phyloP scores from a whole-genome alignment of 768 basidiomycete species.

The Steccherinum ochraceum region DNA sequence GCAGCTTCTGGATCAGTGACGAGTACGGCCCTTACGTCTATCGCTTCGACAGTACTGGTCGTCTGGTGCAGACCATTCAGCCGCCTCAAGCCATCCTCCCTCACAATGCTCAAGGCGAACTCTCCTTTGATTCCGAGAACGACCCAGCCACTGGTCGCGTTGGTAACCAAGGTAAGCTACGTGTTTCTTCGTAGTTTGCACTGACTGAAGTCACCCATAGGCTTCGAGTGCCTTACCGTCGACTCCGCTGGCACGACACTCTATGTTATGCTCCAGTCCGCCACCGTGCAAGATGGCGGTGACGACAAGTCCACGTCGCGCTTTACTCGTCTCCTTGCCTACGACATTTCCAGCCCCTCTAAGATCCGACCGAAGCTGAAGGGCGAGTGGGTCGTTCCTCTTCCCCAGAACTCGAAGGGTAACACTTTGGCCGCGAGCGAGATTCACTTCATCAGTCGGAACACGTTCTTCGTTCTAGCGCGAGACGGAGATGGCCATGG shows the following conservation, averaged over 20 bases:
- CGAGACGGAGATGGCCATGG: constrained; percentile 59
- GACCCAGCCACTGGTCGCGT: constrained; percentile 48
- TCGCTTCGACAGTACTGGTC: constrained; percentile 38
- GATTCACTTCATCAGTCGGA: constrained; percentile 45
- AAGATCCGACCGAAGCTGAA: constrained; percentile 30
- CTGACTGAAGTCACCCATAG: constrained; percentile 19
- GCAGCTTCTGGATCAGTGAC: constrained; percentile 58
- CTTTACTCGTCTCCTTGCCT: constrained; percentile 52
- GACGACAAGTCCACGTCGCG: constrained; percentile 37
- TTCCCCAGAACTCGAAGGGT: constrained; percentile 44
- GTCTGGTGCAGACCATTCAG: constrained; percentile 49
- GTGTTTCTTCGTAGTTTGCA: not conserved
- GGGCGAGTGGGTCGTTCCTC: constrained; percentile 56
- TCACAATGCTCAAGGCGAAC: constrained; percentile 29
- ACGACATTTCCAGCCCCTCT: constrained; percentile 35
- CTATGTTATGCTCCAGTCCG: constrained; percentile 59
- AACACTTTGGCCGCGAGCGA: constrained; percentile 51
- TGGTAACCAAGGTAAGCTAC: constrained; percentile 45
- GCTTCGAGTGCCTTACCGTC: constrained; percentile 55
- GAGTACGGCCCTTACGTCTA: constrained; percentile 69
- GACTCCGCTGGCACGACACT: constrained; percentile 41
- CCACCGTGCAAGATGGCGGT: constrained; percentile 58
- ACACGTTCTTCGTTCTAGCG: constrained; percentile 52
- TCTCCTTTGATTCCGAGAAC: constrained; percentile 45
- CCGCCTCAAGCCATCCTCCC: constrained; percentile 56